phyloP scores from a whole-genome alignment of 2,329 filamentous ascomycete species.

The Claviceps spartinae region DNA sequence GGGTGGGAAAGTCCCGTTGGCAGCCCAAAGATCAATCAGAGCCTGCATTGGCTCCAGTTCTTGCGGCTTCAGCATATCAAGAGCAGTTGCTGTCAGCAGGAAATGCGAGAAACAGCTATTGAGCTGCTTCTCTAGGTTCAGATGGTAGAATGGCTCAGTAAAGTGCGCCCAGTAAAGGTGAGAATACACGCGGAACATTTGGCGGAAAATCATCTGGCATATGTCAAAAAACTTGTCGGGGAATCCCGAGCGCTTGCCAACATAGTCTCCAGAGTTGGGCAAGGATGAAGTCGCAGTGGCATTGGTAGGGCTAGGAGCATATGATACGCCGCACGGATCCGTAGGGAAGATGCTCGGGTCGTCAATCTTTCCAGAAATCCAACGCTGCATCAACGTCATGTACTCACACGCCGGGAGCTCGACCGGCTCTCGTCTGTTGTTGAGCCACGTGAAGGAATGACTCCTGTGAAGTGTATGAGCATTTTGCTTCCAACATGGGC shows the following conservation, averaged over 20 bases:
- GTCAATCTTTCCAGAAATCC: slow-evolving; percentile 92
- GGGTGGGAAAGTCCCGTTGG: slow-evolving; percentile 73
- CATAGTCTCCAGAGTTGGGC: slow-evolving; percentile 55
- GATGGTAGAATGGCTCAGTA: slow-evolving; percentile 67
- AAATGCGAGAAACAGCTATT: slow-evolving; percentile 86
- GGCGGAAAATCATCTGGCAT: slow-evolving; percentile 86
- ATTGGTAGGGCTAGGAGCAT: slow-evolving; percentile 47
- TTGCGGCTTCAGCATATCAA: slow-evolving; percentile 73
- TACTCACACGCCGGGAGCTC: slow-evolving; percentile 89
- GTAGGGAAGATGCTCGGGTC: slow-evolving; percentile 85
- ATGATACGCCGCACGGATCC: slow-evolving; percentile 58
- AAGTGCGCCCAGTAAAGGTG: slow-evolving; percentile 98
- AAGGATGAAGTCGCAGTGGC: slow-evolving; percentile 47
- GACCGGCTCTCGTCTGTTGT: slow-evolving; percentile 73
- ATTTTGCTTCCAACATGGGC: background rate
- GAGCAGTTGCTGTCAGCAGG: slow-evolving; percentile 63
- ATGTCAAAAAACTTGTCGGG: slow-evolving; percentile 80
- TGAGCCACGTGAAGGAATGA: slow-evolving; percentile 93
- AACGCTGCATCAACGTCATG: slow-evolving; percentile 90
- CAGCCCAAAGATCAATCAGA: slow-evolving; percentile 80
- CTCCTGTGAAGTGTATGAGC: slow-evolving; percentile 35
- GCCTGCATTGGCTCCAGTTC: slow-evolving; percentile 95
- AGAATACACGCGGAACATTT: slow-evolving; percentile 97
- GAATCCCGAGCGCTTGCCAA: slow-evolving; percentile 87
- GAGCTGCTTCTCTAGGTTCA: slow-evolving; percentile 66